phyloP scores from a whole-genome alignment of 768 basidiomycete genomes.

The Russula brevipes region DNA sequence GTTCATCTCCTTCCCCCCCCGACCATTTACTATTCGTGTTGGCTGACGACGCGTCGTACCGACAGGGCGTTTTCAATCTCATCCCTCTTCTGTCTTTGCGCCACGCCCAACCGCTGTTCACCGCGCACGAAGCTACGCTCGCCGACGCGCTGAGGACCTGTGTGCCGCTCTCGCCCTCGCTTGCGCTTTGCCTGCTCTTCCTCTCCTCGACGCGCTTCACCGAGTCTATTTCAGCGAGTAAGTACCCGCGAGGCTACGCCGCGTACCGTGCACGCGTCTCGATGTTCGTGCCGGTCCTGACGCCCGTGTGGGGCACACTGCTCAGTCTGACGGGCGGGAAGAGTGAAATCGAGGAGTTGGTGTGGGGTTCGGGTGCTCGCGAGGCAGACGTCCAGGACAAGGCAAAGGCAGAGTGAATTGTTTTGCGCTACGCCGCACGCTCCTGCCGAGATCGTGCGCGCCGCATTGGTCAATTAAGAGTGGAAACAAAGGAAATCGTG shows the following conservation, averaged over 20 bases:
- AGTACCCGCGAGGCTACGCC: conserved; percentile 66
- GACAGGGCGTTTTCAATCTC: conserved; percentile 61
- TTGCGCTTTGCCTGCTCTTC: conserved; percentile 67
- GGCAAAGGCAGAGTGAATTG: conserved; percentile 21
- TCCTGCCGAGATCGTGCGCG: neutral
- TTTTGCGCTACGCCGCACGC: neutral
- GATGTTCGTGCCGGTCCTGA: conserved; percentile 62
- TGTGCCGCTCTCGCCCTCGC: conserved; percentile 47
- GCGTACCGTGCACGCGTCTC: conserved; percentile 74
- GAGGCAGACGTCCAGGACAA: conserved; percentile 28
- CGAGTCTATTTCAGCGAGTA: conserved; percentile 69
- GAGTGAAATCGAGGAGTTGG: conserved; percentile 36
- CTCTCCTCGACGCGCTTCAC: conserved; percentile 72
- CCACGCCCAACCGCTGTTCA: conserved; percentile 1
- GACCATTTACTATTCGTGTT: neutral
- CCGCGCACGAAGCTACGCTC: conserved; percentile 27
- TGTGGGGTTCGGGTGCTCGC: conserved; percentile 36
- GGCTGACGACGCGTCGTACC: neutral
- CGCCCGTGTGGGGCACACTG: conserved; percentile 41
- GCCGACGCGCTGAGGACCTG: conserved; percentile 30
- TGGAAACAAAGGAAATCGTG: neutral
- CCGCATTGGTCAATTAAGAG: neutral
- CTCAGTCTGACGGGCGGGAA: conserved; percentile 38
- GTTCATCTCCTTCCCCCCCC: neutral
- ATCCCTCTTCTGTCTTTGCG: conserved; percentile 54